Base-by-base conservation (phyloP, 306 rosid genomes). In the Rosa lucieae region DNA sequence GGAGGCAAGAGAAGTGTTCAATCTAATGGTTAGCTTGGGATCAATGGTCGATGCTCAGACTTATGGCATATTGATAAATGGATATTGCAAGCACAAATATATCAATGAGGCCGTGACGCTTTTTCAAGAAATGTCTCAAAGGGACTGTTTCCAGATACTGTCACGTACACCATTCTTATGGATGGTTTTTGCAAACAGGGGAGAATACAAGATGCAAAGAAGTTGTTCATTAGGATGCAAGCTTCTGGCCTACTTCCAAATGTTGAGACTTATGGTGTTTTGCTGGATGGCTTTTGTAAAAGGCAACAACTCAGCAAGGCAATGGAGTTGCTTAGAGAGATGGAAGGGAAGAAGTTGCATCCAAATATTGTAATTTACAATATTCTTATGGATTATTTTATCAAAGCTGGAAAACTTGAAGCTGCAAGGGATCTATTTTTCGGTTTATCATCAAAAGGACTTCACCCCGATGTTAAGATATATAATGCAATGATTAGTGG, bases 141-240 rank as follows among this genome's bases (percentile, higher is more conserved):
- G 1, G 74, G 70, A 6, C 0, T 70, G 42, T 26, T 56, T 70
- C 76, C 81, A 13, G 1, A 70, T 78, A 15, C 49, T 5, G 46
- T 69, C 20, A 81, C 69, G 20, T 85, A 71, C 66, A 85, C 2
- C 61, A 73, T 78, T 9, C 29, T 85, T 17, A 63, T 81, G 7
- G 43, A 10, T 75, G 78, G 40, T 20, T 52, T 75, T 23, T 68
- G 43, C 56, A 18, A 10, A 9, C 0, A 13, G 14, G 72, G 80
- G 43, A 58, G 75, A 48, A 14, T n/a, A 32, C 5, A 29, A 48
- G 84, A 72, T 75, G 88, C 85, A 0, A 65, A 62, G 42, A 26
- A 85, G 21, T 79, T 87, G 46, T 70, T 84, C 39, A 49, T 65
- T 5, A 8, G 8, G 46, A 43, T 43, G 46, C 46, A 43, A 43